phyloP scores from a whole-genome alignment of 2,329 filamentous ascomycete genomes.

The Thermomyces lanuginosus region DNA sequence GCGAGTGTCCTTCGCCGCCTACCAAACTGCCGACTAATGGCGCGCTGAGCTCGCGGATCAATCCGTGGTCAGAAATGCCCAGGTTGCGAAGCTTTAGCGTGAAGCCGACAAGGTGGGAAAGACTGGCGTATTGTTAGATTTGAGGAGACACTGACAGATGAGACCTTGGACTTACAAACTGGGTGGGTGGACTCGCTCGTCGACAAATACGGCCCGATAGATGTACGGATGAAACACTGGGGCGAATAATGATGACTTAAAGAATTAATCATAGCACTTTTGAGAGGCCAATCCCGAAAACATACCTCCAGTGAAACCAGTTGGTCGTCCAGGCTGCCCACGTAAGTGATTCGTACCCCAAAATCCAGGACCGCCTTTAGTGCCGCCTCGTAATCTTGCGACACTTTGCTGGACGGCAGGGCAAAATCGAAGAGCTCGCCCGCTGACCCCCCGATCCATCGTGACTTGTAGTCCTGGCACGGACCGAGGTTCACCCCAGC shows the following conservation, averaged over 20 bases:
- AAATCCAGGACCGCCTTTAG: conserved; percentile 59
- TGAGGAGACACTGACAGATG: neutral
- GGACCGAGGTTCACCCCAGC: conserved; percentile 88
- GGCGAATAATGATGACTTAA: conserved; percentile 65
- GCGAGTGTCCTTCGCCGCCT: conserved; percentile 79
- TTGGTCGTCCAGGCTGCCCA: conserved; percentile 94
- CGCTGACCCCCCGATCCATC: conserved; percentile 79
- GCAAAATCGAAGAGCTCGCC: conserved; percentile 90
- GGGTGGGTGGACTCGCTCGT: conserved; percentile 77
- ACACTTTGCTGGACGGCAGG: conserved; percentile 63
- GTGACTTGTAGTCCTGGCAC: conserved; percentile 79
- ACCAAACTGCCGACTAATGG: conserved; percentile 85
- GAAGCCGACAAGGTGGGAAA: conserved; percentile 84
- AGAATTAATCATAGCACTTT: conserved; percentile 9
- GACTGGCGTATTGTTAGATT: conserved; percentile 24
- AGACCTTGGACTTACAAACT: conserved; percentile 50
- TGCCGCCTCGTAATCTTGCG: conserved; percentile 61
- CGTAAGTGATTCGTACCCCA: conserved; percentile 68
- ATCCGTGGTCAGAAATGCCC: conserved; percentile 79
- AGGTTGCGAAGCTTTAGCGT: conserved; percentile 86
- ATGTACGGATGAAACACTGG: conserved; percentile 81
- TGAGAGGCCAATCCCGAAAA: conserved; percentile 4
- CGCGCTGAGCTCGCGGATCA: conserved; percentile 75
- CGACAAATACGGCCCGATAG: conserved; percentile 88
- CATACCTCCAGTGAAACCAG: conserved; percentile 75